A percentile compares a stretch with the other conserved stretches of the same genome.
Evolutionary conservation across 768 basidiomycete genomes (phyloP).

Genomic region (Podaxis sp.): DNA sequence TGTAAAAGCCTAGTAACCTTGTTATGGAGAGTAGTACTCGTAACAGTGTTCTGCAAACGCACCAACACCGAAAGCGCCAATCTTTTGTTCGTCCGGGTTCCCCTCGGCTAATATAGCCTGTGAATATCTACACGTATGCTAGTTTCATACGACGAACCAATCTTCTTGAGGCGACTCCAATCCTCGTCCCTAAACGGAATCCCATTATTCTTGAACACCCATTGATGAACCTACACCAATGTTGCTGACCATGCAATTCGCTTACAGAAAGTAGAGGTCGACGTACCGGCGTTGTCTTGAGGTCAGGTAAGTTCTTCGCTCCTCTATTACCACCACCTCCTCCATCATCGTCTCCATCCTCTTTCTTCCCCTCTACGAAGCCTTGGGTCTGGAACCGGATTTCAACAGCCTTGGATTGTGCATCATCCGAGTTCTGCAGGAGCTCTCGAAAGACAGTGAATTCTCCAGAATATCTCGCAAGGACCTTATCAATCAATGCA

Average conservation of each 20-base stretch:
- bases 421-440: conserved; percentile 95
- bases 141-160: conserved; percentile 46
- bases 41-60: conserved; percentile 19
- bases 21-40: not conserved
- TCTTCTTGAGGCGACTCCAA: conserved; percentile 89
- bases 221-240: conserved; percentile 62
- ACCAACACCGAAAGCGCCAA: conserved; percentile 94
- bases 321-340: not conserved
- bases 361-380: conserved; percentile 34
- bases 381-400: conserved; percentile 74
- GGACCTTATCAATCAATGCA: conserved; percentile 95
- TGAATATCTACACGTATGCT: not conserved
- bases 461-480: conserved; percentile 94
- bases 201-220: conserved; percentile 90
- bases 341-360: not conserved
- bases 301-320: conserved; percentile 47
- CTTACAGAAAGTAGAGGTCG: not conserved
- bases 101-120: conserved; percentile 63
- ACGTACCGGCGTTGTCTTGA: conserved; percentile 62
- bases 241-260: not conserved
- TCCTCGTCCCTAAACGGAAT: conserved; percentile 80
- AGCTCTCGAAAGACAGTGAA: conserved; percentile 85
- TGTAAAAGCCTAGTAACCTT: conserved; percentile 60
- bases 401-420: conserved; percentile 71
- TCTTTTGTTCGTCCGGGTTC: conserved; percentile 92